Percentiles rank a stretch among this genome's conserved stretches.
Conservation (phyloP, 2,329 filamentous ascomycete genomes). For the Hyphodiscus sp. region DNA sequence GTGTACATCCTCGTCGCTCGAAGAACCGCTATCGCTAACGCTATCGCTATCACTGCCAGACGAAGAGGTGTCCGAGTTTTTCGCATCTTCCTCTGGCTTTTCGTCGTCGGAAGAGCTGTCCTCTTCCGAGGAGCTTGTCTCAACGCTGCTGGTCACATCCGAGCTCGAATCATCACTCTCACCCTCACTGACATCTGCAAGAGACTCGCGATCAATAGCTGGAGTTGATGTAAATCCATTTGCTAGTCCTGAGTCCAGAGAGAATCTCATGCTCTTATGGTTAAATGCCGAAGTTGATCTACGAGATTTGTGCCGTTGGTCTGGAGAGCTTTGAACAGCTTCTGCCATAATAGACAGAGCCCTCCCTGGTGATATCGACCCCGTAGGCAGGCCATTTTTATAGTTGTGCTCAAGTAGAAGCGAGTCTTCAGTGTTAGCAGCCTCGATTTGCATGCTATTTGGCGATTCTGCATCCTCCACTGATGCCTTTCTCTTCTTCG, state of each 20-base stretch:
- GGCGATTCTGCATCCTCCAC: neutral
- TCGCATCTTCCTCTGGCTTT: slow-evolving; percentile 2
- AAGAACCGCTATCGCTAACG: slow-evolving; percentile 20
- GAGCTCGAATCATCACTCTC: slow-evolving; percentile 6
- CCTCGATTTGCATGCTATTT: slow-evolving; percentile 13
- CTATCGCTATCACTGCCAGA: slow-evolving; percentile 18
- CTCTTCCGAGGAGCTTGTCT: slow-evolving; percentile 10
- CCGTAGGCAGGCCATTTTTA: slow-evolving; percentile 27
- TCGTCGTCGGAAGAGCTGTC: slow-evolving; percentile 8
- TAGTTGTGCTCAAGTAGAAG: slow-evolving; percentile 27
- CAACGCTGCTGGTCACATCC: slow-evolving; percentile 6
- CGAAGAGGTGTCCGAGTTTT: slow-evolving; percentile 5
- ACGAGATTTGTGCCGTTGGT: slow-evolving; percentile 4
- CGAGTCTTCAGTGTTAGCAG: slow-evolving; percentile 13
- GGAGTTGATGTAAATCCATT: slow-evolving; percentile 21
- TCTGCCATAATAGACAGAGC: slow-evolving; percentile 25
- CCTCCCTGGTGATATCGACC: slow-evolving; percentile 26
- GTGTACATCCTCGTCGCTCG: slow-evolving; percentile 34
- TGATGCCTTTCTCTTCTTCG: slow-evolving; percentile 11
- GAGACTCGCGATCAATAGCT: slow-evolving; percentile 25
- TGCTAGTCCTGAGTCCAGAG: slow-evolving; percentile 9
- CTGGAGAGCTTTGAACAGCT: slow-evolving; percentile 15
- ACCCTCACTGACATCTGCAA: slow-evolving; percentile 16
- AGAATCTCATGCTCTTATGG: slow-evolving; percentile 24
- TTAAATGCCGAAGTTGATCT: slow-evolving; percentile 16